Evolutionary conservation across 2,329 filamentous ascomycete genomes (phyloP).

Genomic region (Furcasterigmium sp.): DNA sequence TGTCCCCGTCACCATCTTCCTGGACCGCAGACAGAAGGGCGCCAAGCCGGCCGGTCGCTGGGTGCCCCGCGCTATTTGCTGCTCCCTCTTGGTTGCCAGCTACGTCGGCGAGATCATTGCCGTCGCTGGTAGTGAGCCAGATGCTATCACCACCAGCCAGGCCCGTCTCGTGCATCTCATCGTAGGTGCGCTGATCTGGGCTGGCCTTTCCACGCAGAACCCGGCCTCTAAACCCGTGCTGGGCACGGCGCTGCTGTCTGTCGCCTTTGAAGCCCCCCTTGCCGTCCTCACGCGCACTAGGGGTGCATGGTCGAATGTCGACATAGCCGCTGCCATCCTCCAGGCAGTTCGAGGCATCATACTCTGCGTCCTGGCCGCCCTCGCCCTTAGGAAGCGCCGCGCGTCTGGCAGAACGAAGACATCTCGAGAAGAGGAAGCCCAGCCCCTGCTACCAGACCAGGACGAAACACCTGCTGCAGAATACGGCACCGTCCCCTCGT

Average conservation of each 20-base stretch:
- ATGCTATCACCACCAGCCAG: not conserved
- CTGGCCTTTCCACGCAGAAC: not conserved
- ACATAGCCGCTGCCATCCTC: not conserved
- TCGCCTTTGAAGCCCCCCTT: not conserved
- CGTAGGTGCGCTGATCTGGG: not conserved
- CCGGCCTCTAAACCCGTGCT: not conserved
- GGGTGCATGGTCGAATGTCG: not conserved
- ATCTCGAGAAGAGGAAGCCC: not conserved
- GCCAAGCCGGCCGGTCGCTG: too few species aligned
- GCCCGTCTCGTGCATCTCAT: not conserved
- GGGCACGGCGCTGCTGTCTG: not conserved
- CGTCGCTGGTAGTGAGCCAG: not conserved
- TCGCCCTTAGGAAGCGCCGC: not conserved
- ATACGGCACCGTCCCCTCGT: not conserved
- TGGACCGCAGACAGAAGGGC: too few species aligned
- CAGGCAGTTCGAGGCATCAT: not conserved
- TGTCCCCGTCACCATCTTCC: too few species aligned
- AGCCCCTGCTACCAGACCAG: not conserved
- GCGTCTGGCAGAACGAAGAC: not conserved
- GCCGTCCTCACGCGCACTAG: not conserved
- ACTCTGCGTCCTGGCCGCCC: not conserved
- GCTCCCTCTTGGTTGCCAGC: not conserved
- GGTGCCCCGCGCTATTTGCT: too few species aligned
- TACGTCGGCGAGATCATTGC: not conserved
- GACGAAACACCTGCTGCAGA: not conserved